phyloP scores from a whole-genome alignment of 1,284 basidiomycete genomes.

The Marasmius fiardii region DNA sequence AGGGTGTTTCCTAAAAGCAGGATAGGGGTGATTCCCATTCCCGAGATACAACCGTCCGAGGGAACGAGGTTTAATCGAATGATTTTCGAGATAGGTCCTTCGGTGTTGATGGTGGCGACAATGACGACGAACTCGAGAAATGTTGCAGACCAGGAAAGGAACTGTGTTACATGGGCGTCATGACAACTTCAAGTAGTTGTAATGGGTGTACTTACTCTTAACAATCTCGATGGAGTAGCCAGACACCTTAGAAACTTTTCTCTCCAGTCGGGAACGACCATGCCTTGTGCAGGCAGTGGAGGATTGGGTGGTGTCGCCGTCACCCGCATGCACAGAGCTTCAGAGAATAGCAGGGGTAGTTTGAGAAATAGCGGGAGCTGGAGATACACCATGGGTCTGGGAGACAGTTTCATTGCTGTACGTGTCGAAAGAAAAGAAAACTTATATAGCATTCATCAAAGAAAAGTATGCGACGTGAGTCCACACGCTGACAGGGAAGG shows the following conservation, averaged over 20 bases:
- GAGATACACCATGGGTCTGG: not conserved
- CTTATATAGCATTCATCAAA: too few relatives aligned
- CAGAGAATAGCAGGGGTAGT: constrained; percentile 7
- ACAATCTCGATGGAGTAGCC: constrained; percentile 20
- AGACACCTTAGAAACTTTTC: constrained; percentile 27
- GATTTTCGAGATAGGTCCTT: constrained; percentile 15
- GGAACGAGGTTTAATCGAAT: constrained; percentile 16
- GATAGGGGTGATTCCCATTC: constrained; percentile 24
- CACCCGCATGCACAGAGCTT: constrained; percentile 16
- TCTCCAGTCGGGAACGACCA: constrained; percentile 29
- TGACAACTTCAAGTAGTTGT: not conserved
- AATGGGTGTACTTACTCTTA: constrained; percentile 20
- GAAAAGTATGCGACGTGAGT: too few relatives aligned
- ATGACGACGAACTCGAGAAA: constrained; percentile 19
- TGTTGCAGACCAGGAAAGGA: constrained; percentile 24
- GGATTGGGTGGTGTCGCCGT: constrained; percentile 29
- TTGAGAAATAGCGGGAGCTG: constrained; percentile 4
- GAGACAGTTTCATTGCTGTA: not conserved
- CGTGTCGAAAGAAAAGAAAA: not conserved
- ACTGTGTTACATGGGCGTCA: constrained; percentile 14
- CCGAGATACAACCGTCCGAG: constrained; percentile 11
- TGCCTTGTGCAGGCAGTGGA: constrained; percentile 18
- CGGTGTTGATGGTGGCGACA: constrained; percentile 18
- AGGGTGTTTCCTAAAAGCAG: constrained; percentile 27
- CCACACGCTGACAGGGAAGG: too few relatives aligned